Conservation (phyloP, 352 stramenopile species). For the Globisporangium perplexum region DNA sequence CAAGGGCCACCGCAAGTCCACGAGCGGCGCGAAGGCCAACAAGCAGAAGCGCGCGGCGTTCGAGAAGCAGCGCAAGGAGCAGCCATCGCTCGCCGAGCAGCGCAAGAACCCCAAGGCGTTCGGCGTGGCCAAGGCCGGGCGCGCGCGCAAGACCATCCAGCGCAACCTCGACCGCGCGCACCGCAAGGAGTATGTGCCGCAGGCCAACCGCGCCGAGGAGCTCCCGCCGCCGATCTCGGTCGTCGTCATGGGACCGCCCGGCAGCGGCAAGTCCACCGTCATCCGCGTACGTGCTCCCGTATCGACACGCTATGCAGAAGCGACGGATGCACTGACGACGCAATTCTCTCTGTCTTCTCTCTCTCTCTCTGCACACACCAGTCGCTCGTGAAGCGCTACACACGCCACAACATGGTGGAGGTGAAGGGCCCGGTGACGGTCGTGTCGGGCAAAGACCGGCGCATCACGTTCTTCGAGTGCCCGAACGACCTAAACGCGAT, state of each 20-base stretch:
- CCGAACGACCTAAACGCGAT: constrained; percentile 92
- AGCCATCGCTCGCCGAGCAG: constrained; percentile 84
- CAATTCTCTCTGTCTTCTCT: constrained; percentile 5
- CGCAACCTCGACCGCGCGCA: constrained; percentile 97
- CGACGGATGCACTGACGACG: neutral
- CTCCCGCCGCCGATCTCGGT: constrained; percentile 92
- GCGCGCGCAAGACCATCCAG: constrained; percentile 95
- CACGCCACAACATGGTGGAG: constrained; percentile 95
- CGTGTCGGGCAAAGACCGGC: constrained; percentile 95
- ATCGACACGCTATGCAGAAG: neutral
- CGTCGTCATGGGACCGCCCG: constrained; percentile 96
- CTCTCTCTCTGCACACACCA: constrained; percentile 13
- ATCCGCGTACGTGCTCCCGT: constrained; percentile 72
- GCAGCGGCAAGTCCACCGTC: constrained; percentile 97
- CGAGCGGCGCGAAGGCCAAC: constrained; percentile 89
- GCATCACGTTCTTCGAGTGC: constrained; percentile 99
- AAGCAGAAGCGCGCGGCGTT: constrained; percentile 94
- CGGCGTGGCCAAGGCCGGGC: constrained; percentile 93
- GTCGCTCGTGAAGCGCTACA: constrained; percentile 99
- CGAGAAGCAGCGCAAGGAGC: constrained; percentile 79
- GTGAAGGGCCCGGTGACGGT: constrained; percentile 98
- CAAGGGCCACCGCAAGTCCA: constrained; percentile 83
- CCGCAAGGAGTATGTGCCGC: constrained; percentile 96
- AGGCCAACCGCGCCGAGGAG: constrained; percentile 81
- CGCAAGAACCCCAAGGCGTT: constrained; percentile 97